Percentiles rank a stretch among this genome's conserved stretches.
These are phyloP conservation scores for Kazachstania bromeliacearum DNA, from an alignment of 805 yeast species.

Conservation along the genomic window DNA sequence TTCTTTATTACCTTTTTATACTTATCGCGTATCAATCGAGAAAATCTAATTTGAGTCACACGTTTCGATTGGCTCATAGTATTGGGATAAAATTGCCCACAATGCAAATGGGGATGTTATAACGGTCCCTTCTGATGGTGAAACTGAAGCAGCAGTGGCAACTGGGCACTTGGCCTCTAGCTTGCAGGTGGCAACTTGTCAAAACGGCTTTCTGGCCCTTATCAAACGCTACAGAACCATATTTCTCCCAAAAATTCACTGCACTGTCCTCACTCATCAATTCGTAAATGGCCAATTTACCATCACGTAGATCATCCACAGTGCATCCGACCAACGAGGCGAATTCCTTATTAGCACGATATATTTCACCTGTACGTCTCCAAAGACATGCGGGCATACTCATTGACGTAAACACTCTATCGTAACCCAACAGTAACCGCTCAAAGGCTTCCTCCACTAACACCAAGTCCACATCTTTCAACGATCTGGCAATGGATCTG, in stretches of 20 bases:
- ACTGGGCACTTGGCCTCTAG: constrained; percentile 70
- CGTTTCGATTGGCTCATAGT: too few species aligned
- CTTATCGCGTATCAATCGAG: too few species aligned
- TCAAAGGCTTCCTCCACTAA: constrained; percentile 91
- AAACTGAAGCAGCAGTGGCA: constrained; percentile 89
- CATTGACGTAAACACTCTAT: constrained; percentile 92
- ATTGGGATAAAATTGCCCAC: constrained; percentile 88
- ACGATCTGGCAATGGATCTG: constrained; percentile 80
- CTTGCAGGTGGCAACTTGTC: constrained; percentile 80
- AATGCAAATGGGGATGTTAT: constrained; percentile 91
- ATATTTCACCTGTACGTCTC: constrained; percentile 95
- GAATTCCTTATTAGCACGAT: constrained; percentile 91
- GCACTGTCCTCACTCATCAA: constrained; percentile 93
- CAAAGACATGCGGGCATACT: constrained; percentile 96
- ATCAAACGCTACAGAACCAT: constrained; percentile 93
- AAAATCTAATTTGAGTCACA: too few species aligned
- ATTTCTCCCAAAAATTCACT: constrained; percentile 95
- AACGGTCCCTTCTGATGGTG: constrained; percentile 84
- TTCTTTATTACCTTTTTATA: too few species aligned
- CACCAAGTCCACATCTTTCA: constrained; percentile 84
- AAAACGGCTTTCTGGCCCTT: constrained; percentile 91
- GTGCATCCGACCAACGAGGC: constrained; percentile 85
- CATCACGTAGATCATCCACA: constrained; percentile 86
- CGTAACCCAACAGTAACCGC: constrained; percentile 85
- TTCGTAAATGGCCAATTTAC: constrained; percentile 85